Evolutionary conservation across 2,329 filamentous ascomycete genomes (phyloP).

Genomic region (Paramyrothecium sp.): DNA sequence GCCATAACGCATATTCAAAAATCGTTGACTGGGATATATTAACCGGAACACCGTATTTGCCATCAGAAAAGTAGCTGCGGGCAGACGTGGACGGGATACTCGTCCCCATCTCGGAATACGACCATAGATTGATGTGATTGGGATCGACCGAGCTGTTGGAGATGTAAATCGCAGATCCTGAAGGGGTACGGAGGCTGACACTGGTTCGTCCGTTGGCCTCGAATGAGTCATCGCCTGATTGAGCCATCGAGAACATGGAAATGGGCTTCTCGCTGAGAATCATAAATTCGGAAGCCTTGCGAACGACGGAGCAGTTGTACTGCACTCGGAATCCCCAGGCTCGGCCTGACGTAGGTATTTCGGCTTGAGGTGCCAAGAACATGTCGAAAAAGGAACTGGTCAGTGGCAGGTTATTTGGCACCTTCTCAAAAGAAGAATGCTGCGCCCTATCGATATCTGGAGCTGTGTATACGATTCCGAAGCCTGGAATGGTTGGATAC

Average conservation of each 20-base stretch:
- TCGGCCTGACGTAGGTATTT: constrained; percentile 5
- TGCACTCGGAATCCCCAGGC: constrained; percentile 9
- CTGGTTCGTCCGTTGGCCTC: not conserved
- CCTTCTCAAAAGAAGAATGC: not conserved
- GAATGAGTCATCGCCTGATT: not conserved
- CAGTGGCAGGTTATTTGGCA: constrained; percentile 9
- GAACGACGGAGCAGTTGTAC: constrained; percentile 9
- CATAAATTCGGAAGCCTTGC: constrained; percentile 8
- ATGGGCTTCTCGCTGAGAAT: constrained; percentile 7
- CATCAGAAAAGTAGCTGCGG: not conserved
- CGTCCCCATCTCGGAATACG: not conserved
- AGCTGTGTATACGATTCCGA: constrained; percentile 10
- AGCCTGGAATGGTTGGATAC: constrained; percentile 5
- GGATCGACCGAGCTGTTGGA: not conserved
- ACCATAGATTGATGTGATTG: not conserved
- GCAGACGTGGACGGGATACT: not conserved
- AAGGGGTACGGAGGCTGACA: not conserved
- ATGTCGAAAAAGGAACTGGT: constrained; percentile 6
- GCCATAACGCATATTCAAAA: constrained; percentile 10
- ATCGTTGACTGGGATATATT: not conserved
- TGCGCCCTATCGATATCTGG: constrained; percentile 2
- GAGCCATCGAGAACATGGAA: not conserved
- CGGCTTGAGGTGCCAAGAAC: constrained; percentile 12
- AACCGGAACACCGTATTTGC: not conserved
- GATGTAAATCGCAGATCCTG: not conserved